Conservation (phyloP, 148 eudicot species). For the Rhododendron molle region DNA sequence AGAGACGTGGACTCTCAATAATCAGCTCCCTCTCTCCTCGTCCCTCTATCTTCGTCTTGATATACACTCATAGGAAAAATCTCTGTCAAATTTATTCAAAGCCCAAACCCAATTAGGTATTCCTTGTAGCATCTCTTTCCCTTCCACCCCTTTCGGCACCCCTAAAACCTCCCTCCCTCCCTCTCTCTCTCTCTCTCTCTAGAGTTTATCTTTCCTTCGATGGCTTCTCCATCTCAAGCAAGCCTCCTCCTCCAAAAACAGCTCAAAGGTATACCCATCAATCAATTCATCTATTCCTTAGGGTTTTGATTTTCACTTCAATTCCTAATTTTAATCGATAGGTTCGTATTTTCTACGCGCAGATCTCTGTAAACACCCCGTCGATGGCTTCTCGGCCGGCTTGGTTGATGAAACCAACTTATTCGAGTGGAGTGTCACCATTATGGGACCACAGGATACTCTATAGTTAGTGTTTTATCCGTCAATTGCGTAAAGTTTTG, state of each 20-base stretch:
- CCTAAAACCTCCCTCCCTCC: neutral
- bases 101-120: slow-evolving; percentile 3
- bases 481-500: neutral
- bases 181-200: neutral
- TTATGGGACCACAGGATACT: slow-evolving; percentile 89
- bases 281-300: neutral
- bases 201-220: neutral
- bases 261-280: slow-evolving; percentile 46
- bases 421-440: slow-evolving; percentile 80
- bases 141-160: neutral
- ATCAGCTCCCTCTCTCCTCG: neutral
- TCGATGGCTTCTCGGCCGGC: slow-evolving; percentile 94
- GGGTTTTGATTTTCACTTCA: slow-evolving; percentile 11
- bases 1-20: neutral
- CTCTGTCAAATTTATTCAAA: neutral
- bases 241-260: slow-evolving; percentile 67
- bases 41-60: neutral
- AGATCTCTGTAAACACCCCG: slow-evolving; percentile 84
- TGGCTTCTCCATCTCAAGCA: slow-evolving; percentile 50
- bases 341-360: slow-evolving; percentile 9
- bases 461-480: slow-evolving; percentile 47
- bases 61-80: neutral
- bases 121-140: neutral
- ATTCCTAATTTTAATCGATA: neutral
- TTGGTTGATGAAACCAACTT: slow-evolving; percentile 68